Base-by-base conservation (phyloP, 805 yeast genomes). In the Ogataea saltuana region DNA sequence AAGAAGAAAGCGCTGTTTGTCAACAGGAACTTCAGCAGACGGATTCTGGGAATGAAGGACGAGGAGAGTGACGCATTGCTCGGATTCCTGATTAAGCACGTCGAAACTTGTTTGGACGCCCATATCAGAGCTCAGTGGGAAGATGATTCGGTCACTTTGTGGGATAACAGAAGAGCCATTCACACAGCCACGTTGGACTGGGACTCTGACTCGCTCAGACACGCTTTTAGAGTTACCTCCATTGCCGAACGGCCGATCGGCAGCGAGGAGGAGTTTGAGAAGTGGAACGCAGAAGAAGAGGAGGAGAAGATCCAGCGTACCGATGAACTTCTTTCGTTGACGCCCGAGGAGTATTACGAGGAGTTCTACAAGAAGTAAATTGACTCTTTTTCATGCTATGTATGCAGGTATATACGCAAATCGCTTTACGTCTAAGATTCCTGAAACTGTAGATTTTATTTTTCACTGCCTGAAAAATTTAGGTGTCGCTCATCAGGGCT, bases 151-250 rank as follows among this genome's bases (percentile, higher is more conserved):
- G 83, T 85, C 39, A 87, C 81, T 15, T 63, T 83, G 20, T 85
- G 91, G 91, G 93, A 85, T 58, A 85, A 85, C 70, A 78, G 93
- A 60, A 70, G 83, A 57, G 75, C 80, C 8, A 65, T 76, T 19
- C 93, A 85, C 61, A 70, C 85, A 11, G 88, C 89, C 12, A 71
- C 81, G 13, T 74, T 78, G 42, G 91, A 85, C 56, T 85, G 87
- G 83, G 83, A 76, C 51, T 71, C 76, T 34, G 81, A 84, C 13
- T 76, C 73, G 29, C 71, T 78, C 18, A 76, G 93, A 63, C 91
- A 85, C 53, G 86, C 85, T 8, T 80, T 81, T 58, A 75, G 91
- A 63, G 76, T 85, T 45, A 83, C 89, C 13, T 81, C 85, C 3
- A 76, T 77, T 54, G 90, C 83, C 15, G 91, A 85, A 62, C 71